phyloP scores from a whole-genome alignment of 345 rosid species.

The Kandelia obovata region DNA sequence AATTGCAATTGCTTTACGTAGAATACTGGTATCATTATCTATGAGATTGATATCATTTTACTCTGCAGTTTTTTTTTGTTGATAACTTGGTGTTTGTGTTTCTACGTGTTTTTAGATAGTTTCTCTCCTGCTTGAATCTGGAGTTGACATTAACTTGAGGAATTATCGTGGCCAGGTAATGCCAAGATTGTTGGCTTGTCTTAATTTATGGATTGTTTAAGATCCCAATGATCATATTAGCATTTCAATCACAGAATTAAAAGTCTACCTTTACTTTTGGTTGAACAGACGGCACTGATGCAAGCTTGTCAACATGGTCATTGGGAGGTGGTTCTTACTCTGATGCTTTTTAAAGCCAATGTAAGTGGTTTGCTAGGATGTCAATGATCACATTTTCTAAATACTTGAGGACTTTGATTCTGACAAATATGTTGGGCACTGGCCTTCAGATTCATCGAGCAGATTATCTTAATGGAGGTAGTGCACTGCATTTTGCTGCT shows the following conservation, averaged over 20 bases:
- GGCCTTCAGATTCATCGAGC: constrained; percentile 72
- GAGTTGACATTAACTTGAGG: constrained; percentile 93
- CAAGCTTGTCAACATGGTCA: constrained; percentile 99
- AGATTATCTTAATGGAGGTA: constrained; percentile 92
- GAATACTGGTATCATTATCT: not conserved
- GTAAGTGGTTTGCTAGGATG: constrained; percentile 42
- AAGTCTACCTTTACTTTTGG: constrained; percentile 1
- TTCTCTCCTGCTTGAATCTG: constrained; percentile 88
- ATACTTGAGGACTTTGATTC: constrained; percentile 9
- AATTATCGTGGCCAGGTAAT: constrained; percentile 98
- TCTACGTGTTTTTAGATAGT: constrained; percentile 58
- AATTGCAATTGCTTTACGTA: not conserved
- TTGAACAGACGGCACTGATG: constrained; percentile 88
- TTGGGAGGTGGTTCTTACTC: constrained; percentile 90
- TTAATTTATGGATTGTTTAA: not conserved
- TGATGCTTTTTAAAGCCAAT: constrained; percentile 85
- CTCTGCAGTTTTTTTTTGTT: not conserved
- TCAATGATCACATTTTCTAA: not conserved
- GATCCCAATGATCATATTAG: not conserved
- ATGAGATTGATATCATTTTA: not conserved
- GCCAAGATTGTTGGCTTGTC: not conserved
- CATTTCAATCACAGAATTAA: not conserved
- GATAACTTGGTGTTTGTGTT: constrained; percentile 14
- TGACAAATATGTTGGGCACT: constrained; percentile 17
- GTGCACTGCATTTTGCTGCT: constrained; percentile 92